phyloP scores from a whole-genome alignment of 164 flowering plant genomes.

The Umbilicus rupestris region DNA sequence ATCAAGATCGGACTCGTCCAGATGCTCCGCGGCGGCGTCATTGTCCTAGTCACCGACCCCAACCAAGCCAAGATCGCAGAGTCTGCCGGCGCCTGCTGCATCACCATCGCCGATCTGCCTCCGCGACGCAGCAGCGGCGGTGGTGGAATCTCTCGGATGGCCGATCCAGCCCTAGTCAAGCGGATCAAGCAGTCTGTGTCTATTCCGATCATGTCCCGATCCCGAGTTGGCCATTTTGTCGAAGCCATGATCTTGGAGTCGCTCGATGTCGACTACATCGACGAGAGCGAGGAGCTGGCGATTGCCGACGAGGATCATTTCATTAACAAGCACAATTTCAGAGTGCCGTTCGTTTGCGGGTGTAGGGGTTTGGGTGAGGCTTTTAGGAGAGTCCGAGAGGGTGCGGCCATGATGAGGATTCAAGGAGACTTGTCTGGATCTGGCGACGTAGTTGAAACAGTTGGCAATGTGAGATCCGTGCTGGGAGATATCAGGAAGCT shows the following conservation, averaged over 20 bases:
- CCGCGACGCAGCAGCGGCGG: constrained; percentile 18
- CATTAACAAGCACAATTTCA: constrained; percentile 70
- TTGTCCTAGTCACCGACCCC: constrained; percentile 35
- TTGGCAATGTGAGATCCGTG: constrained; percentile 46
- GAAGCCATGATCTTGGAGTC: constrained; percentile 76
- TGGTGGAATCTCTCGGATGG: constrained; percentile 54
- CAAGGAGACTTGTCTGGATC: constrained; percentile 34
- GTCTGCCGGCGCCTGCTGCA: constrained; percentile 62
- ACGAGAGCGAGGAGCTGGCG: constrained; percentile 58
- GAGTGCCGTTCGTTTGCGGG: constrained; percentile 58
- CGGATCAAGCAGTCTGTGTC: constrained; percentile 49
- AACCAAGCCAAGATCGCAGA: constrained; percentile 72
- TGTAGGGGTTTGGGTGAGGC: constrained; percentile 55
- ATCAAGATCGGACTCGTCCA: constrained; percentile 50
- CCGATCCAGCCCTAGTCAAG: constrained; percentile 47
- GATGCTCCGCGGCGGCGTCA: constrained; percentile 64
- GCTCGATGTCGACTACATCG: constrained; percentile 58
- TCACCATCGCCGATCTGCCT: constrained; percentile 23
- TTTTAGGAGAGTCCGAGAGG: constrained; percentile 68
- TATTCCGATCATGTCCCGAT: constrained; percentile 58
- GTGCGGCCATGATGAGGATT: constrained; percentile 57
- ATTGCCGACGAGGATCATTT: constrained; percentile 50
- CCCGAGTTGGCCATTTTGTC: constrained; percentile 75
- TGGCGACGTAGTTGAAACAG: constrained; percentile 40
- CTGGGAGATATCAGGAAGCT: constrained; percentile 49